Percentiles rank a stretch among this genome's conserved stretches.
These are phyloP conservation scores for Candida golubevii DNA, from an alignment of 805 yeast species.

Conservation along the genomic window DNA sequence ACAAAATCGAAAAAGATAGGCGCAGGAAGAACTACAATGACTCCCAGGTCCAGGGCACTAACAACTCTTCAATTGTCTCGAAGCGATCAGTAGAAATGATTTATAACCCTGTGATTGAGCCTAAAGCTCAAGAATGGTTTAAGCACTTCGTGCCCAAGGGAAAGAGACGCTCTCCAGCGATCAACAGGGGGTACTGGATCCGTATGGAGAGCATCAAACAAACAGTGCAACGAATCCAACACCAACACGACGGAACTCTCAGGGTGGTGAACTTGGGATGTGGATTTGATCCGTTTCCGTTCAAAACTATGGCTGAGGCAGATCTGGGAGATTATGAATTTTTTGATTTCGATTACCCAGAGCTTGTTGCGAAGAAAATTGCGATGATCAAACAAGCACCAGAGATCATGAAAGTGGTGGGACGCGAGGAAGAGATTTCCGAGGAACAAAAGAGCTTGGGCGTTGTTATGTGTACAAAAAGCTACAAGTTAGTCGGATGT, in stretches of 20 bases:
- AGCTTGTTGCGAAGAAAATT: slow-evolving; percentile 53
- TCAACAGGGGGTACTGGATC: slow-evolving; percentile 80
- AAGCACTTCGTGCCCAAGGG: slow-evolving; percentile 62
- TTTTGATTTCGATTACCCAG: slow-evolving; percentile 74
- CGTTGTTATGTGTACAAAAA: slow-evolving; percentile 10
- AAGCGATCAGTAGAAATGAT: slow-evolving; percentile 73
- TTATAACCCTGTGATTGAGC: slow-evolving; percentile 36
- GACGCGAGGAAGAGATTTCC: slow-evolving; percentile 16
- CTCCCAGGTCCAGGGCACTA: slow-evolving; percentile 76
- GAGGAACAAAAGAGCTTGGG: slow-evolving; percentile 16
- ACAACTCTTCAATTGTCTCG: slow-evolving; percentile 78
- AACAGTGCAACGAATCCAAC: slow-evolving; percentile 45
- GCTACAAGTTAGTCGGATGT: slow-evolving; percentile 61
- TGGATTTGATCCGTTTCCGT: slow-evolving; percentile 54
- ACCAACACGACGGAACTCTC: slow-evolving; percentile 22
- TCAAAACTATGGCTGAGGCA: slow-evolving; percentile 28
- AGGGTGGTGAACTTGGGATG: slow-evolving; percentile 69
- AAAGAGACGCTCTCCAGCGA: slow-evolving; percentile 71
- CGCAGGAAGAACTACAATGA: slow-evolving; percentile 52
- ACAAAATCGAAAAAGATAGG: slow-evolving; percentile 40
- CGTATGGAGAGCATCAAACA: slow-evolving; percentile 66
- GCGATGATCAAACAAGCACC: slow-evolving; percentile 45
- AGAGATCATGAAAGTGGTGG: slow-evolving; percentile 46
- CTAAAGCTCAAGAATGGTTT: slow-evolving; percentile 48
- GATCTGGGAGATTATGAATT: slow-evolving; percentile 35